These are phyloP conservation scores for Euphorbia tirucalli DNA, from an alignment of 345 rosid species.

Conservation along the genomic window DNA sequence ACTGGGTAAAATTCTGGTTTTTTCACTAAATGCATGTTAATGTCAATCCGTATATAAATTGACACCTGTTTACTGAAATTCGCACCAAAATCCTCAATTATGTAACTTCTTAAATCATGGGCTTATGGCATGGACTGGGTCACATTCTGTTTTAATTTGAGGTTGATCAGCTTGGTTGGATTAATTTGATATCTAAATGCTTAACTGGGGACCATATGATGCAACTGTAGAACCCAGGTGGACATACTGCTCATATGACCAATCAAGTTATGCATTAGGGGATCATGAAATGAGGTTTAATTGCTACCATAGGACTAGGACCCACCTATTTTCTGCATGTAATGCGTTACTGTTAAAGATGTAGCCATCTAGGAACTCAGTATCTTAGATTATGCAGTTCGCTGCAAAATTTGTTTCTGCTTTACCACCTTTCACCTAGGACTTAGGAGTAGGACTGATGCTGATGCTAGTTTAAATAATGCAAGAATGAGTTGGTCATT, in stretches of 20 bases:
- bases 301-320: too few relatives aligned
- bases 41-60: not conserved
- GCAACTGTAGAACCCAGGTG: not conserved
- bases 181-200: not conserved
- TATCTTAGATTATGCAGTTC: not conserved
- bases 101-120: not conserved
- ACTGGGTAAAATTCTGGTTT: constrained; percentile 8
- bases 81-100: not conserved
- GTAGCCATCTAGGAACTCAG: not conserved
- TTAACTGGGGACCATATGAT: not conserved
- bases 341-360: too few relatives aligned
- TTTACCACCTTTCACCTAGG: too few relatives aligned
- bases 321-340: too few relatives aligned
- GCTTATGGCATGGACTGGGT: not conserved
- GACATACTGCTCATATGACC: not conserved
- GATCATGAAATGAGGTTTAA: too few relatives aligned
- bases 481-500: too few relatives aligned
- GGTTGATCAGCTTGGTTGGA: not conserved
- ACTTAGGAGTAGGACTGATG: too few relatives aligned
- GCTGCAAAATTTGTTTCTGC: too few relatives aligned
- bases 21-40: not conserved
- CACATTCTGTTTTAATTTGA: not conserved
- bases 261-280: too few relatives aligned
- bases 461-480: too few relatives aligned
- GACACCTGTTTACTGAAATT: not conserved